These are phyloP conservation scores for Trichophyton schoenleinii DNA, from an alignment of 2,329 filamentous ascomycete species.

Conservation along the genomic window DNA sequence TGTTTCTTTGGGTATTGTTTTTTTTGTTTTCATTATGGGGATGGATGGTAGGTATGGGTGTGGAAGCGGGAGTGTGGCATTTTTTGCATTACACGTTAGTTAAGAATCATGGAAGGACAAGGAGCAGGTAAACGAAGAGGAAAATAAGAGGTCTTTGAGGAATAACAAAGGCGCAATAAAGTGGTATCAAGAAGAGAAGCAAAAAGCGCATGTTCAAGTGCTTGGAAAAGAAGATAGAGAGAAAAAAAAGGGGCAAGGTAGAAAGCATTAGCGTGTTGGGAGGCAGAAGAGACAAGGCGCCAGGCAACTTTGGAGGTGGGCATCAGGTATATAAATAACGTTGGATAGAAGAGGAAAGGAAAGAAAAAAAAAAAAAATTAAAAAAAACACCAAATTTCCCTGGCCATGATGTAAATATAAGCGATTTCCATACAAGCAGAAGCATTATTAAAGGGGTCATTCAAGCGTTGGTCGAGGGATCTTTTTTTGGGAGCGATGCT, in stretches of 20 bases:
- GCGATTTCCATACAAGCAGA: background rate
- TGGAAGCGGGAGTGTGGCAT: background rate
- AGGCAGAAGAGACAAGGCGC: background rate
- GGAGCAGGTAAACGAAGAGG: background rate
- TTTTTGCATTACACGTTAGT: background rate
- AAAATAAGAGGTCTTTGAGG: background rate
- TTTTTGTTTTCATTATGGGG: too few relatives aligned
- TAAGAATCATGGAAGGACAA: background rate
- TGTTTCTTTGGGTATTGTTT: background rate
- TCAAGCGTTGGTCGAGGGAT: background rate
- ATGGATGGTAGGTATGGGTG: background rate
- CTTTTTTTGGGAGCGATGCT: background rate
- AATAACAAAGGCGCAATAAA: background rate
- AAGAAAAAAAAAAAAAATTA: background rate
- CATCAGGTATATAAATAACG: background rate
- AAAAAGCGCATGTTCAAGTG: slow-evolving; percentile 6
- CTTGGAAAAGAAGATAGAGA: slow-evolving; percentile 15
- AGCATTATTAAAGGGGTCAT: slow-evolving; percentile 1
- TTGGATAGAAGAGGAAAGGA: background rate
- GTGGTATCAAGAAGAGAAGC: slow-evolving; percentile 7
- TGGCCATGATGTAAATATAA: background rate
- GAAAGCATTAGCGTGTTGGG: background rate
- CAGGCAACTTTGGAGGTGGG: background rate
- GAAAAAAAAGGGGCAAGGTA: background rate
- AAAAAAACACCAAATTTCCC: background rate